Evolutionary conservation across 495 filamentous ascomycete species (phyloP), one percentile per base, ranked within the genome.

Genomic region (Hypoxylon fuscum): DNA sequence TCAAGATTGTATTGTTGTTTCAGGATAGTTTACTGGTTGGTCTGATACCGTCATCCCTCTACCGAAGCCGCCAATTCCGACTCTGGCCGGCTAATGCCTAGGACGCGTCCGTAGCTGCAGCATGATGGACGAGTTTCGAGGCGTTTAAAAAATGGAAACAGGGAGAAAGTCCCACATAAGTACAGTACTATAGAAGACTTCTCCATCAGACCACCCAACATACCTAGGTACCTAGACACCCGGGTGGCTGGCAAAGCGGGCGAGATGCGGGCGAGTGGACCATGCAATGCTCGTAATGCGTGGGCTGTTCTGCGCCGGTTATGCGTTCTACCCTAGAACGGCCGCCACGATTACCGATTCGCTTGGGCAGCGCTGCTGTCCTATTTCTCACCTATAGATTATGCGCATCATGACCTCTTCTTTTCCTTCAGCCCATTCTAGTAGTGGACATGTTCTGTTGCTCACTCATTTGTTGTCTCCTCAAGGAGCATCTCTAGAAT

Each of bases 331-430:
- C 35, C 20, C 21, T 48, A 48, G 35, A 48, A 11, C 18, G 40
- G 41, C 53, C 52, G 40, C 63, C 63, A 40, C 51, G 22, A 50
- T 27, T 61, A 61, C 47, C 52, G 46, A 17, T 44, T 59, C 35
- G 34, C 31, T 53, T 61, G 22, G 52, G 51, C 29, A 46, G 37
- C 37, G 22, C 17, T 60, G 51, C 37, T 48, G 18, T 20, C 40
- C 34, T 66, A 60, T 66, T 57, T 61, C 27, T 49, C 55, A 20
- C 41, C 57, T 56, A 46, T 58, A 61, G 31, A 41, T 46, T 41
- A 53, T 55, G 34, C 52, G 51, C 49, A 44, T 44, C 12, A 43
- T 32, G 18, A n/a, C 31, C 34, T 35, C 22, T 53, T 22, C 35
- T 41, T 12, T 48, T 44, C 41, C 27, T 18, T 18, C 29, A 51